phyloP scores from a whole-genome alignment of 2,329 filamentous ascomycete genomes.

The Exophiala viscosa region DNA sequence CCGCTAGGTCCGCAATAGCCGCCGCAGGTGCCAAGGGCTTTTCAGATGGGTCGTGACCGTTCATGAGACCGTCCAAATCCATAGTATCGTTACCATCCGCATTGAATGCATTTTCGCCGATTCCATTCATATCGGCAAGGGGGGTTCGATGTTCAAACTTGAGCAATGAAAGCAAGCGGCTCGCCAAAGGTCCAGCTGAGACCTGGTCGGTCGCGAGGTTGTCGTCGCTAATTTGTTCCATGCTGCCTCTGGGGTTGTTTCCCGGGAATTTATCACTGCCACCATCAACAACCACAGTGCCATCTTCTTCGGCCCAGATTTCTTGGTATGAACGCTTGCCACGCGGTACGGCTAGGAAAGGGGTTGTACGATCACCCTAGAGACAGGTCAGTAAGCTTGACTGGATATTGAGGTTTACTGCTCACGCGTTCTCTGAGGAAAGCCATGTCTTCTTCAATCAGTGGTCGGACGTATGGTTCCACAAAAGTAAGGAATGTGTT shows the following conservation, averaged over 20 bases:
- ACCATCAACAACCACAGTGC: constrained; percentile 68
- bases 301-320: constrained; percentile 92
- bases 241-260: constrained; percentile 78
- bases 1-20: constrained; percentile 68
- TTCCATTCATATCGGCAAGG: constrained; percentile 54
- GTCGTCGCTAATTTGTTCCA: constrained; percentile 83
- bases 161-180: constrained; percentile 74
- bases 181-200: constrained; percentile 80
- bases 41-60: constrained; percentile 46
- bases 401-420: constrained; percentile 2
- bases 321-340: constrained; percentile 84
- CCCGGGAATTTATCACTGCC: constrained; percentile 65
- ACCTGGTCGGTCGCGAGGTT: constrained; percentile 84
- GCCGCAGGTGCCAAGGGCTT: constrained; percentile 64
- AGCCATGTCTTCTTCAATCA: constrained; percentile 88
- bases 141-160: constrained; percentile 63
- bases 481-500: constrained; percentile 89
- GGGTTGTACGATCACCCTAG: constrained; percentile 71
- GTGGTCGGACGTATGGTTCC: constrained; percentile 83
- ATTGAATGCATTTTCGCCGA: constrained; percentile 49
- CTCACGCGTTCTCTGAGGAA: constrained; percentile 77
- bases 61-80: constrained; percentile 40
- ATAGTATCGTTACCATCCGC: constrained; percentile 42
- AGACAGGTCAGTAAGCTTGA: background rate
- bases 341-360: constrained; percentile 81